Conservation (phyloP, 306 rosid species). For the Vicia sativa region DNA sequence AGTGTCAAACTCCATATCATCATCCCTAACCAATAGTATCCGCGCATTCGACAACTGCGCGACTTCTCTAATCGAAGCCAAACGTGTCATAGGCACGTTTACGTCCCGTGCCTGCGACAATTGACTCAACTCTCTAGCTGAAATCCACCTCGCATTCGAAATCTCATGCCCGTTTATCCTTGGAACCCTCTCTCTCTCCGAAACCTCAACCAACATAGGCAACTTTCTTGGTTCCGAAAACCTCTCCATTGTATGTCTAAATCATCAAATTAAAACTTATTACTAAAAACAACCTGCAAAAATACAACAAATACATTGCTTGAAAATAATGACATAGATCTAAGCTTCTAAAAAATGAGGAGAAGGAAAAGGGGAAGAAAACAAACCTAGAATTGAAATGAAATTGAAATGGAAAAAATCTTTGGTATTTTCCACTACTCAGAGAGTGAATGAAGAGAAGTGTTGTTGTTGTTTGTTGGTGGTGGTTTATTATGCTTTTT, state of each 20-base stretch:
- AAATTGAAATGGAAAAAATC: slow-evolving; percentile 8
- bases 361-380: slow-evolving; percentile 24
- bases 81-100: slow-evolving; percentile 35
- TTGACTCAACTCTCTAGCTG: slow-evolving; percentile 54
- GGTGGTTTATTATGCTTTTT: no score
- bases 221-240: slow-evolving; percentile 62
- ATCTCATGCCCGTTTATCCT: slow-evolving; percentile 44
- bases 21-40: slow-evolving; percentile 54
- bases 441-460: slow-evolving; percentile 21
- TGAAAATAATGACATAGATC: no score
- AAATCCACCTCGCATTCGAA: slow-evolving; percentile 38
- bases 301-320: slow-evolving; percentile 38
- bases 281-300: slow-evolving; percentile 55
- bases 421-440: not conserved
- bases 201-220: slow-evolving; percentile 55
- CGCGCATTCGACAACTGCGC: slow-evolving; percentile 62
- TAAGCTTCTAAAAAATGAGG: not conserved
- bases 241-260: slow-evolving; percentile 72
- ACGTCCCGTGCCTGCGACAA: slow-evolving; percentile 48
- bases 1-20: slow-evolving; percentile 54
- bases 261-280: slow-evolving; percentile 47
- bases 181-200: slow-evolving; percentile 48
- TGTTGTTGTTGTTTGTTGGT: slow-evolving; percentile 28
- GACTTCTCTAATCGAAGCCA: slow-evolving; percentile 59
- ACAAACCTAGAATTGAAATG: slow-evolving; percentile 47